phyloP scores from a whole-genome alignment of 1,284 basidiomycete genomes.

The Moniliella sp. region DNA sequence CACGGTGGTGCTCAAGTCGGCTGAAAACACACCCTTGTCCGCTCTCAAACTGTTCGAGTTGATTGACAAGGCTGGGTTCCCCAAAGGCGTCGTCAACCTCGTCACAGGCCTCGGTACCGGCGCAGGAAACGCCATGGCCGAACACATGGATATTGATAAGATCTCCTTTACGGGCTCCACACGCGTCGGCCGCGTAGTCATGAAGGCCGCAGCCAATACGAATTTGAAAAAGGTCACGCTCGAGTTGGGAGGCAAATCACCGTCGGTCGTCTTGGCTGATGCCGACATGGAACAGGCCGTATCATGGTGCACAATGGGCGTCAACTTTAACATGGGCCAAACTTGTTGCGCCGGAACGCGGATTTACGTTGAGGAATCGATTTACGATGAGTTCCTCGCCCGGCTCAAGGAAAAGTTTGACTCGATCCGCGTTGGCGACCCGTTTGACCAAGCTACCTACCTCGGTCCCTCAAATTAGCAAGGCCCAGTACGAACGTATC shows the following conservation, averaged over 20 bases:
- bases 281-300: conserved; percentile 46
- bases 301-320: conserved; percentile 3
- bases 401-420: conserved; percentile 1
- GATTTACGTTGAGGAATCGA: conserved; percentile 58
- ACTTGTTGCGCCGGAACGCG: conserved; percentile 67
- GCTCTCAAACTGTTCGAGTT: conserved; percentile 53
- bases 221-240: conserved; percentile 44
- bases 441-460: conserved; percentile 49
- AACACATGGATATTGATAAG: conserved; percentile 43
- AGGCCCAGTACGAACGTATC: conserved; percentile 62
- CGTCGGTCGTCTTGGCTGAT: conserved; percentile 41
- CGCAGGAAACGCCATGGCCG: conserved; percentile 46
- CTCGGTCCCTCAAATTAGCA: too few relatives aligned
- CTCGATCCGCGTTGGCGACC: conserved; percentile 50
- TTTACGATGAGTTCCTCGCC: conserved; percentile 5
- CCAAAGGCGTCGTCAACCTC: conserved; percentile 76
- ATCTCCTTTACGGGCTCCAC: conserved; percentile 38
- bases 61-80: conserved; percentile 54
- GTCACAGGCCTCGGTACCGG: conserved; percentile 49
- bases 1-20: conserved; percentile 35
- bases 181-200: conserved; percentile 59
- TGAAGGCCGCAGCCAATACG: conserved; percentile 53
- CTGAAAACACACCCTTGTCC: conserved; percentile 69
- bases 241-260: conserved; percentile 38
- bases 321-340: conserved; percentile 38